Evolutionary conservation across 768 basidiomycete genomes (phyloP).

Genomic region (Psilocybe tampanensis): DNA sequence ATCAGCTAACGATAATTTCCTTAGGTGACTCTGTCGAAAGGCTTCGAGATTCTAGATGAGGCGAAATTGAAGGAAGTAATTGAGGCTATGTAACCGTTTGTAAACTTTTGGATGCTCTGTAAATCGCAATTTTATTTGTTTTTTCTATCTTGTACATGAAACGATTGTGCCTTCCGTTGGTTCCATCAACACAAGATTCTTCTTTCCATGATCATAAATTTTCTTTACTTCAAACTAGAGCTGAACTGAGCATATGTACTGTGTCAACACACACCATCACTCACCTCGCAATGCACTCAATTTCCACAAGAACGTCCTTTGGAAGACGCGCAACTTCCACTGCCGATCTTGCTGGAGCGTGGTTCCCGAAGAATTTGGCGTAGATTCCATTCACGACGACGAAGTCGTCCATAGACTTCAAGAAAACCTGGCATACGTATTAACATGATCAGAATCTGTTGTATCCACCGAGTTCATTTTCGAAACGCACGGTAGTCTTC

Average conservation of each 20-base stretch:
- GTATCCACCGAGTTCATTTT: neutral
- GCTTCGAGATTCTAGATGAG: constrained; percentile 92
- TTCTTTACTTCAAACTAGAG: constrained; percentile 36
- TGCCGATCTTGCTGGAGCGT: constrained; percentile 91
- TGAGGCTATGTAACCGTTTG: constrained; percentile 67
- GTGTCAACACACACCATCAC: constrained; percentile 15
- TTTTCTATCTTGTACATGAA: neutral
- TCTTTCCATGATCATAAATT: neutral
- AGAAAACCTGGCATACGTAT: constrained; percentile 64
- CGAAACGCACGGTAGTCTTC: constrained; percentile 80
- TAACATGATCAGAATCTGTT: neutral
- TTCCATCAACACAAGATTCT: neutral
- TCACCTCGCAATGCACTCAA: constrained; percentile 86
- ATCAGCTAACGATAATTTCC: neutral
- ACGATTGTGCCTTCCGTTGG: too few relatives aligned
- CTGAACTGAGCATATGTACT: neutral
- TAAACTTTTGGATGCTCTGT: constrained; percentile 19
- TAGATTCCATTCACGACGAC: constrained; percentile 81
- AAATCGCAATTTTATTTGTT: constrained; percentile 15
- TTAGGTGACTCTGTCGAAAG: constrained; percentile 78
- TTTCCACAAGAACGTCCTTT: constrained; percentile 89
- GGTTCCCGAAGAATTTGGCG: constrained; percentile 80
- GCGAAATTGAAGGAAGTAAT: constrained; percentile 80
- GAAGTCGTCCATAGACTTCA: constrained; percentile 94
- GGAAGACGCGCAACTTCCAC: constrained; percentile 91